Conservation (phyloP, 139 green algal species). For the Raphidocelis subcapitata region DNA sequence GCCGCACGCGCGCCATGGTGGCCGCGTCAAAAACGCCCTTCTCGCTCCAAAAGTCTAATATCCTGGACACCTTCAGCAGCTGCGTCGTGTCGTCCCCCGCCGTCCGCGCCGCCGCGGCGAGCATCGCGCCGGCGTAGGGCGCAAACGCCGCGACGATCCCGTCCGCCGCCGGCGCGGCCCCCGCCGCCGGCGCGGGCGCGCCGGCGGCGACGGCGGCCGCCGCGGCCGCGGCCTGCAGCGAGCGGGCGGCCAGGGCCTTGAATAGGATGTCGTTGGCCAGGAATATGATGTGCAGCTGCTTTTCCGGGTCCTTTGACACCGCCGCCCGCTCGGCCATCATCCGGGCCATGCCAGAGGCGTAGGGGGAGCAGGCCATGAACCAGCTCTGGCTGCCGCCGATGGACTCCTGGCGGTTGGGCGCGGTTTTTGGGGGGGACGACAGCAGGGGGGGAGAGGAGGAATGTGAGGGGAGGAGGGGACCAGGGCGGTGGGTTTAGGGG, state of each 20-base stretch:
- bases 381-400: conserved; percentile 78
- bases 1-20: conserved; percentile 1
- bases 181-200: not conserved
- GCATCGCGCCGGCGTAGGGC: conserved; percentile 10
- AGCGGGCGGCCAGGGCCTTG: conserved; percentile 38
- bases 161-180: not conserved
- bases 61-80: conserved; percentile 13
- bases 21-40: conserved; percentile 17
- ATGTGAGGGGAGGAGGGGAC: not conserved
- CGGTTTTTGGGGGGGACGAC: not conserved
- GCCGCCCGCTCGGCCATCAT: conserved; percentile 45
- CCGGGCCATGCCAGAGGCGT: conserved; percentile 64
- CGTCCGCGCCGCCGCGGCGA: conserved; percentile 4
- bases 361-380: conserved; percentile 78
- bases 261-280: conserved; percentile 92
- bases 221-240: conserved; percentile 6
- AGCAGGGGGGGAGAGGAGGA: not conserved
- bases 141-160: conserved; percentile 3
- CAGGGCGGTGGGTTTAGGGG: too few species aligned
- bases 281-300: conserved; percentile 84
- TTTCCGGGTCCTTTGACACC: conserved; percentile 40
- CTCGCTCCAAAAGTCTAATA: conserved; percentile 27
- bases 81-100: too few species aligned
- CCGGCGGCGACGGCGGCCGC: not conserved
- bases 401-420: conserved; percentile 53